Evolutionary conservation across 371 early-diverging fungal genomes (phyloP), one percentile per base, ranked within the genome.

Genomic region (Mortierella sp.): DNA sequence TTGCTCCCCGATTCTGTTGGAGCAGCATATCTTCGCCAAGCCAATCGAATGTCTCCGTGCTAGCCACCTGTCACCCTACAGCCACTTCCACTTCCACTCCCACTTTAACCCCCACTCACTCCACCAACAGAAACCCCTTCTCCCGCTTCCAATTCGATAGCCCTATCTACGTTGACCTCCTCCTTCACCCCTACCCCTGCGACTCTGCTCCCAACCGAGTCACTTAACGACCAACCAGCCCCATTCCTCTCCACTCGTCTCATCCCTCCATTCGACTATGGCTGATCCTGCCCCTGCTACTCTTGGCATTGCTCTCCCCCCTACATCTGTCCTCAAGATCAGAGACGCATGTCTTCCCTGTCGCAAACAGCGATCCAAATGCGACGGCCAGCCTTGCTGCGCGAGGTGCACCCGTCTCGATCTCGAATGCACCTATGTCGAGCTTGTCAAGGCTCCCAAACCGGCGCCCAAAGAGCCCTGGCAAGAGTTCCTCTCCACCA

Each of bases 251-350:
- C 19, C 41, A 7, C 5, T 39, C 55, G 6, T n/a, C 47, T 69
- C 44, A 55, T 45, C 34, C 70, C 34, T 1, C 53, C 26, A 41
- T 41, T 44, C 53, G 68, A 50, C 65, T 37, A 81, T 81, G 82
- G 52, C 78, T 64, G 78, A 81, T 68, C 61, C 74, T 37, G 82
- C 78, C 13, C 82, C 82, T 13, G 64, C 78, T 13, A 68, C 78
- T 2, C 70, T 81, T 47, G 82, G 82, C 14, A 71, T 81, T 29
- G 74, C 82, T 29, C 69, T 81, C 10, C 82, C 82, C 11, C 82
- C 82, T 5, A 81, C 82, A 14, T 81, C 82, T 19, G 79, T 83
- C 29, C 84, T 83, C 67, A 83, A 83, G 73, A 83, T 83, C 73
- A 78, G 84, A 44, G 84, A 83, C 64, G 84, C 84, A 2, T 83